Conservation (phyloP, 805 yeast genomes). For the Candida adriatica region DNA sequence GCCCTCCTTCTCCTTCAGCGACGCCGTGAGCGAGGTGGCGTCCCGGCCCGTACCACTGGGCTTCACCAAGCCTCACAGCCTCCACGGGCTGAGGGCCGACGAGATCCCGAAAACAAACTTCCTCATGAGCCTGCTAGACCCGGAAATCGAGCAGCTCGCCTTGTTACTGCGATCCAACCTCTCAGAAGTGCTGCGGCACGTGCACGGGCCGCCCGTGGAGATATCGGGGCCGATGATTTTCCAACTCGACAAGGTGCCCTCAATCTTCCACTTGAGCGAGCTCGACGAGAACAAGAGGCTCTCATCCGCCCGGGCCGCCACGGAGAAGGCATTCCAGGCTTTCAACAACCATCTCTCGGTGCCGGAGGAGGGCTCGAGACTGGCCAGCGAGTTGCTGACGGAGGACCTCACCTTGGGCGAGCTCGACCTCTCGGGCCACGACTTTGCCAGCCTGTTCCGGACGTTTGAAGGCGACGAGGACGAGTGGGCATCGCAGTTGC, state of each 20-base stretch:
- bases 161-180: slow-evolving; percentile 5
- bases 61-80: background rate
- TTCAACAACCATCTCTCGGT: too few species aligned
- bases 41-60: background rate
- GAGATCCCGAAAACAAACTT: slow-evolving; percentile 13
- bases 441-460: too few species aligned
- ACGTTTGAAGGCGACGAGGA: too few species aligned
- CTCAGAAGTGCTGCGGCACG: slow-evolving; percentile 13
- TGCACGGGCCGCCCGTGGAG: slow-evolving; percentile 1
- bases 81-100: background rate
- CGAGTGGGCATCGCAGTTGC: too few species aligned
- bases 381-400: too few species aligned
- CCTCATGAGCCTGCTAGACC: slow-evolving; percentile 7
- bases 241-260: background rate
- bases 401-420: too few species aligned
- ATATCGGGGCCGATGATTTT: background rate
- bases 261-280: background rate
- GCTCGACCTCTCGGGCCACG: too few species aligned
- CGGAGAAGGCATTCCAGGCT: too few species aligned
- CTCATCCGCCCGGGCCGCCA: too few species aligned
- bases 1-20: slow-evolving; percentile 16
- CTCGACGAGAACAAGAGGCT: too few species aligned
- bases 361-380: too few species aligned
- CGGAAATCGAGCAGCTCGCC: slow-evolving; percentile 9
- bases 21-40: slow-evolving; percentile 4